Base-by-base conservation (phyloP, 2,329 filamentous ascomycete species). In the Lasiodiplodia citricola region DNA sequence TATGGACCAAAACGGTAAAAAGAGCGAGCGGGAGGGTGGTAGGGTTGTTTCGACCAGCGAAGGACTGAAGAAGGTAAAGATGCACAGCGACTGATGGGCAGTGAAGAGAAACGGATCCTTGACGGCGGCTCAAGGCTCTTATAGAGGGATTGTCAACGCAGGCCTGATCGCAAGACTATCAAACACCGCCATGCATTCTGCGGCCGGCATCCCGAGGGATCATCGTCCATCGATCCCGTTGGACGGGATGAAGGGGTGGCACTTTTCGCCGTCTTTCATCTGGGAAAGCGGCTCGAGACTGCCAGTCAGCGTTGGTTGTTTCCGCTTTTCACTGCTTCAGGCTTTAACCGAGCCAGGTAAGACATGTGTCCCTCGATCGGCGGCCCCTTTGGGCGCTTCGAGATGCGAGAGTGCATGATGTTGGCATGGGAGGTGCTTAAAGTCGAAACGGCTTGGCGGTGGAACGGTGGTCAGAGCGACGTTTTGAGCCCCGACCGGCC, bases 361-460 rank as follows among this genome's bases (percentile, higher is more conserved):
- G 52, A 67, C 65, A 51, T 31, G n/a, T 31, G 14, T n/a, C 10
- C 23, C 23, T 62, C 37, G 57, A 47, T 62, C 25, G 18, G 23
- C 16, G 28, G 58, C 55, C 55, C 11, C 28, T 51, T 38, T 52
- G n/a, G 65, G 65, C 31, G 65, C 65, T 67, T 60, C 41, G 28
- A 50, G 56, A n/a, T 57, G 64, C 21, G n/a, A 55, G 41, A 38
- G 18, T 38, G 64, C 55, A 60, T 67, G 65, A 67, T 38, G 55
- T 67, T 52, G 44, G 55, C 47, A 60, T 54, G 44, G 23, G 13
- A 38, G 44, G 31, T 52, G 60, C 47, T 25, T 52, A 64, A 64
- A 67, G 28, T 37, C 55, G 65, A 67, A 67, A 67, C 65, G 55
- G n/a, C 65, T 67, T 67, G 65, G 65, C 55, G 18, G 65, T 38